phyloP scores from a whole-genome alignment of 768 basidiomycete genomes.

The Pholiota molesta region DNA sequence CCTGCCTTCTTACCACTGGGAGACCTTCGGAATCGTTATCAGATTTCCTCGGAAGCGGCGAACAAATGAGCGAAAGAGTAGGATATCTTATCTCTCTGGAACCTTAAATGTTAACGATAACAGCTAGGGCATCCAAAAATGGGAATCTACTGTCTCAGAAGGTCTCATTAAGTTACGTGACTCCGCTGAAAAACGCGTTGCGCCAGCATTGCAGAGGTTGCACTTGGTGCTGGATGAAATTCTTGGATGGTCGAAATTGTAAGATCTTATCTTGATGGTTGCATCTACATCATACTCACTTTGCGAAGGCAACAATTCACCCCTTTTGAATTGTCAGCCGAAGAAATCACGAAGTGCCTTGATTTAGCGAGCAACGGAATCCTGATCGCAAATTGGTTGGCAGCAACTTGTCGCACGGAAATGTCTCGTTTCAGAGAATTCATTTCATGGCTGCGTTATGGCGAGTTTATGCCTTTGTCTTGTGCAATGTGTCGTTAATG shows the following conservation, averaged over 20 bases:
- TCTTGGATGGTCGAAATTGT: constrained; percentile 79
- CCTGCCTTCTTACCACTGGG: constrained; percentile 70
- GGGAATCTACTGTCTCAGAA: constrained; percentile 76
- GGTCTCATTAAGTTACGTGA: constrained; percentile 75
- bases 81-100: constrained; percentile 19
- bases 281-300: constrained; percentile 4
- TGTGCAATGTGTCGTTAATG: constrained; percentile 13
- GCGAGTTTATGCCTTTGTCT: constrained; percentile 35
- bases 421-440: constrained; percentile 77
- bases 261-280: constrained; percentile 22
- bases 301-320: constrained; percentile 56
- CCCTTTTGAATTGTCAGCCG: constrained; percentile 54
- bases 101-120: constrained; percentile 24
- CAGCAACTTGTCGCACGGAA: constrained; percentile 66
- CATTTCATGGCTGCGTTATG: constrained; percentile 74
- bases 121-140: constrained; percentile 78
- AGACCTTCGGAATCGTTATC: constrained; percentile 67
- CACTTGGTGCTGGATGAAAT: constrained; percentile 79
- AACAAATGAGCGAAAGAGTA: constrained; percentile 84
- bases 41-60: constrained; percentile 78
- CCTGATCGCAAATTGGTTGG: constrained; percentile 69
- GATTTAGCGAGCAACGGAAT: constrained; percentile 58
- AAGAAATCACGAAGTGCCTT: constrained; percentile 56
- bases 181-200: constrained; percentile 67
- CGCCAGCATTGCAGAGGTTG: constrained; percentile 76